Evolutionary conservation across 306 rosid genomes (phyloP).

Genomic region (Dryas drummondii): DNA sequence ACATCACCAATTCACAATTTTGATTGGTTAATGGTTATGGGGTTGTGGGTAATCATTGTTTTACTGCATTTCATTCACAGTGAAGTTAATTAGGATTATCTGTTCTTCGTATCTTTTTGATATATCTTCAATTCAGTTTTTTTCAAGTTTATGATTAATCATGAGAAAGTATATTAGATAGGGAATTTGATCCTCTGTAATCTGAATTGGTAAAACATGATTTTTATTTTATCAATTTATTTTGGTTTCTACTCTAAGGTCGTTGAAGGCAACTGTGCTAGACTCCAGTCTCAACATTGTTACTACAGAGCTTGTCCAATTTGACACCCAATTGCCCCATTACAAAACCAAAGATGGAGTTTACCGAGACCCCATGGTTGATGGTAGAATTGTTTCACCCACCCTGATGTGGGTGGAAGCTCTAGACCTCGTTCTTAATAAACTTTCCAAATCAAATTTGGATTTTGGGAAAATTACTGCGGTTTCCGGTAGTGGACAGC

Average conservation of each 20-base stretch:
- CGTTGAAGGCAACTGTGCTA: slow-evolving; percentile 88
- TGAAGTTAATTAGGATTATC: not conserved
- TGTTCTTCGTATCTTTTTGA: not conserved
- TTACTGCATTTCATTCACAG: not conserved
- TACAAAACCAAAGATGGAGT: slow-evolving; percentile 92
- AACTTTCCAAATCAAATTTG: slow-evolving; percentile 52
- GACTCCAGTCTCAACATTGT: slow-evolving; percentile 73
- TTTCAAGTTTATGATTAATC: not conserved
- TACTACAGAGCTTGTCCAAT: slow-evolving; percentile 67
- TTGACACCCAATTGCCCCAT: slow-evolving; percentile 82
- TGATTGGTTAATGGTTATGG: not conserved
- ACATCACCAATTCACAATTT: slow-evolving; percentile 1
- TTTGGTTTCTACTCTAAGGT: slow-evolving; percentile 43
- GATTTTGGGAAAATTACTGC: slow-evolving; percentile 68
- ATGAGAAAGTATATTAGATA: not conserved
- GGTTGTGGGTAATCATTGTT: slow-evolving; percentile 11
- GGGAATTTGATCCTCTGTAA: not conserved
- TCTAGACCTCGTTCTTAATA: slow-evolving; percentile 71
- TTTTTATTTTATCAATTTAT: not conserved
- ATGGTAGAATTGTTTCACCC: slow-evolving; percentile 91
- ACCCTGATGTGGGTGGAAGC: slow-evolving; percentile 98
- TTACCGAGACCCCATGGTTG: slow-evolving; percentile 58
- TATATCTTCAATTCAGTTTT: not conserved
- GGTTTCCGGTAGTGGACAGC: slow-evolving; percentile 95
- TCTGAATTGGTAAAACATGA: slow-evolving; percentile 20